These are phyloP conservation scores for Ophiostoma fasciatum DNA, from an alignment of 2,329 filamentous ascomycete species.

Conservation along the genomic window DNA sequence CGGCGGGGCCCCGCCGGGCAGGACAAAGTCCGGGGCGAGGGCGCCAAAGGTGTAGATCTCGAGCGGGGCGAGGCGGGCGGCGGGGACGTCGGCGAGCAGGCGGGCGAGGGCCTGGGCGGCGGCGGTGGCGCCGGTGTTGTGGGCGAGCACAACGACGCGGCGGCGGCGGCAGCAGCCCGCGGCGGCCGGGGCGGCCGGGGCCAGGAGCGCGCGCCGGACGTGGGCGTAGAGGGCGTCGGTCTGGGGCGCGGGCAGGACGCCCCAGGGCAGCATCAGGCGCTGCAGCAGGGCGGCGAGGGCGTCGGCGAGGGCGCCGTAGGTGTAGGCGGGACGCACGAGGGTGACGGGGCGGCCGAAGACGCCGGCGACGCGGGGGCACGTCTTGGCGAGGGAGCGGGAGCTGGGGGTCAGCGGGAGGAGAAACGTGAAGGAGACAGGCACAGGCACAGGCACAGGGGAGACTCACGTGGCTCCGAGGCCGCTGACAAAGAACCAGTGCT, in stretches of 20 bases:
- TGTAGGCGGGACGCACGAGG: constrained; percentile 30
- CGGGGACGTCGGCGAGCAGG: constrained; percentile 23
- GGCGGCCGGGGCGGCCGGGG: neutral
- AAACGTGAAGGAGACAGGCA: neutral
- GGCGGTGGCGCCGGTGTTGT: constrained; percentile 24
- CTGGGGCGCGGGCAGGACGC: constrained; percentile 13
- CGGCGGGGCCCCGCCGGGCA: constrained; percentile 16
- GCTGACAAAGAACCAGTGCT: constrained; percentile 21
- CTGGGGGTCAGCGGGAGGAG: constrained; percentile 8
- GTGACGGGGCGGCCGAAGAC: constrained; percentile 27
- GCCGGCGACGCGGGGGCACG: constrained; percentile 20
- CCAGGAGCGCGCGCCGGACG: constrained; percentile 21
- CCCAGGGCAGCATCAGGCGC: constrained; percentile 16
- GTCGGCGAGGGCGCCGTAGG: constrained; percentile 39
- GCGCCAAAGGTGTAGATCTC: constrained; percentile 31
- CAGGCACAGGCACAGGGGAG: neutral
- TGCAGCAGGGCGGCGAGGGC: constrained; percentile 23
- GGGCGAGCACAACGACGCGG: constrained; percentile 24
- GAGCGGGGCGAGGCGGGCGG: constrained; percentile 21
- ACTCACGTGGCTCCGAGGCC: constrained; percentile 21
- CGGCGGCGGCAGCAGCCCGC: constrained; percentile 9
- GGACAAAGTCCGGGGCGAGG: constrained; percentile 22
- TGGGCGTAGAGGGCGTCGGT: constrained; percentile 21
- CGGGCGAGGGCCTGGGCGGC: constrained; percentile 21
- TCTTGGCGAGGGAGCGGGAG: constrained; percentile 17